Percentiles rank a stretch among this genome's conserved stretches.
phyloP scores from a whole-genome alignment of 1,284 basidiomycete species.

The Fomitopsis schrenkii region DNA sequence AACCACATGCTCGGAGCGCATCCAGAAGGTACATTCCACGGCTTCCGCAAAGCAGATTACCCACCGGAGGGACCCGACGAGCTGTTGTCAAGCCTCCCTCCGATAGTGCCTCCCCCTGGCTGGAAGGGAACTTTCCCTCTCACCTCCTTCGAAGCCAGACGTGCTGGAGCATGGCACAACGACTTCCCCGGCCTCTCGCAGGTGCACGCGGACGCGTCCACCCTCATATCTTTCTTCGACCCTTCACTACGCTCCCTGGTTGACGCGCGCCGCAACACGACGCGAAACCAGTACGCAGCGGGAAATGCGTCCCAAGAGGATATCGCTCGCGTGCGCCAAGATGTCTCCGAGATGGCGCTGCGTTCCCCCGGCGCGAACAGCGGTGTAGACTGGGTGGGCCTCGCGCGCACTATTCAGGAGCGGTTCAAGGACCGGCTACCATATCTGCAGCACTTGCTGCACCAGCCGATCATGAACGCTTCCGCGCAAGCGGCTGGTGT shows the following conservation, averaged over 20 bases:
- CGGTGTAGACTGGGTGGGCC: background rate
- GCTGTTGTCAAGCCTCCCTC: background rate
- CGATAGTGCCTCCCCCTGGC: background rate
- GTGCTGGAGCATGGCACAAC: background rate
- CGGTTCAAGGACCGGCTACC: background rate
- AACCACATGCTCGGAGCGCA: too few species aligned
- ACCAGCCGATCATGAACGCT: background rate
- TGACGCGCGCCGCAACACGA: background rate
- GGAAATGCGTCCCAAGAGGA: background rate
- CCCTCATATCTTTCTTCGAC: background rate
- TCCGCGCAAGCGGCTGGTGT: background rate
- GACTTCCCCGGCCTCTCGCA: background rate
- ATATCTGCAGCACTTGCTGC: background rate
- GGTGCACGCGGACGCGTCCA: background rate
- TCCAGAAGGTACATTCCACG: background rate
- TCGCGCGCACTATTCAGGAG: background rate
- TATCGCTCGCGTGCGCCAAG: background rate
- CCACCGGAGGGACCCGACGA: background rate
- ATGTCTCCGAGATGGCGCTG: background rate
- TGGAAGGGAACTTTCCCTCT: background rate
- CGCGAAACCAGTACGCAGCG: background rate
- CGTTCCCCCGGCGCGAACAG: background rate
- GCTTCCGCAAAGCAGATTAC: background rate
- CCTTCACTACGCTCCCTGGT: background rate
- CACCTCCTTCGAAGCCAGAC: background rate